phyloP scores from a whole-genome alignment of 768 basidiomycete species.

The Naganishia friedmannii region DNA sequence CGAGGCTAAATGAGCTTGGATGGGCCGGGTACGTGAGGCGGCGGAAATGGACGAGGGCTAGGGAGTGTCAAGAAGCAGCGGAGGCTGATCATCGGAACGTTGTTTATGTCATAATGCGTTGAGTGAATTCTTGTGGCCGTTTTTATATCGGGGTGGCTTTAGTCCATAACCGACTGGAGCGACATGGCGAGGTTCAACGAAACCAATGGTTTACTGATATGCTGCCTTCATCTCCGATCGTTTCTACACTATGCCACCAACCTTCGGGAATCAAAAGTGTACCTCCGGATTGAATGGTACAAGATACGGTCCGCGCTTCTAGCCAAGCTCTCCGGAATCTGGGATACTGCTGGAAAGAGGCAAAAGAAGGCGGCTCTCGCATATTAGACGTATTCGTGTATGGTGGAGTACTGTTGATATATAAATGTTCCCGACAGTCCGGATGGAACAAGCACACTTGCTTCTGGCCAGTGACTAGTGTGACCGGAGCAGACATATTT shows the following conservation, averaged over 20 bases:
- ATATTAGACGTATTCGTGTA: slow-evolving; percentile 46
- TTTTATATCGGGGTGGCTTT: background rate
- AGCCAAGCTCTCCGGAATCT: slow-evolving; percentile 34
- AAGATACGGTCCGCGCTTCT: slow-evolving; percentile 35
- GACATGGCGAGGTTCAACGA: slow-evolving; percentile 1
- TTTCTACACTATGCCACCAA: slow-evolving; percentile 48
- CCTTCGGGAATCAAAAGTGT: slow-evolving; percentile 47
- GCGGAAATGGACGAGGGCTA: slow-evolving; percentile 30
- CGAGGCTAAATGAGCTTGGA: slow-evolving; percentile 11
- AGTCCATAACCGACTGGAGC: background rate
- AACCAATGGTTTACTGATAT: slow-evolving; percentile 29
- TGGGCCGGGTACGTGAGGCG: slow-evolving; percentile 32
- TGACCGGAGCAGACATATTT: background rate
- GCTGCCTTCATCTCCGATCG: slow-evolving; percentile 10
- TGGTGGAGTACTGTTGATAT: slow-evolving; percentile 33
- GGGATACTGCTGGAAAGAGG: slow-evolving; percentile 30
- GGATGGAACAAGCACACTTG: slow-evolving; percentile 44
- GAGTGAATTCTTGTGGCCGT: background rate
- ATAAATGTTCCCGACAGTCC: slow-evolving; percentile 34
- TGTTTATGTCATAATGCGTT: background rate
- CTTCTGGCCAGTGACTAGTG: slow-evolving; percentile 43
- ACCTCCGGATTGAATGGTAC: slow-evolving; percentile 38
- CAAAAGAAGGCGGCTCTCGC: slow-evolving; percentile 33
- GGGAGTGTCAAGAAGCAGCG: background rate
- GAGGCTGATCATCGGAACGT: background rate